Evolutionary conservation across 805 yeast species (phyloP), one percentile per base, ranked within the genome.

Genomic region (Barnettozyma siamensis): DNA sequence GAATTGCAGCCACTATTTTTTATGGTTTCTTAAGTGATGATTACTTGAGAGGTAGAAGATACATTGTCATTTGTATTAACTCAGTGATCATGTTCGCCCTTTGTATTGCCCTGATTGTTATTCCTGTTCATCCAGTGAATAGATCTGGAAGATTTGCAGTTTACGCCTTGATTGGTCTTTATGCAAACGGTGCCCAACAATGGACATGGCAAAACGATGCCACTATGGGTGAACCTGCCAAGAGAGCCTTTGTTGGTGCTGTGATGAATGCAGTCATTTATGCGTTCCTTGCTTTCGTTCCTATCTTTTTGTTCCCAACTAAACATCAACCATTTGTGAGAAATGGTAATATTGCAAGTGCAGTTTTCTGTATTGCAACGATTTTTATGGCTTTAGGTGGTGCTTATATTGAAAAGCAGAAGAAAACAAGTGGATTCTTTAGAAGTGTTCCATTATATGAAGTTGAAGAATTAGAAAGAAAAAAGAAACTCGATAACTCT

Each of bases 131-230:
- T 40, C 51, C 51, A 7, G 34, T 7, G 1, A 31, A 46, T 16
- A 40, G 33, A 11, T 36, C 43, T 1, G 5, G 26, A 7, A 39
- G 50, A 38, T 48, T 41, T 40, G 41, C 35, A 1, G 17, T 38
- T 5, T 46, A 48, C 31, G 35, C 41, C 17, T n/a, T 45, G 13
- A 27, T 43, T 15, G 49, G 45, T 18, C 18, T 41, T 3, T 33
- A 42, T 31, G 39, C 44, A 18, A 37, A 33, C 33, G 46, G 41
- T 24, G 43, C 38, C 8, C 33, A 36, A 18, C 28, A 29, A 35
- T 48, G 48, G 47, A 35, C 41, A 5, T 45, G 47, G 46, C 41
- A 28, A 3, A 38, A 41, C n/a, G 51, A 47, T 33, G 30, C 44
- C 3, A 26, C 40, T 10, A 6, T 37, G 11, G 48, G 44, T 21